Conservation (phyloP, 164 flowering plant genomes). For the Litsea cubeba region DNA sequence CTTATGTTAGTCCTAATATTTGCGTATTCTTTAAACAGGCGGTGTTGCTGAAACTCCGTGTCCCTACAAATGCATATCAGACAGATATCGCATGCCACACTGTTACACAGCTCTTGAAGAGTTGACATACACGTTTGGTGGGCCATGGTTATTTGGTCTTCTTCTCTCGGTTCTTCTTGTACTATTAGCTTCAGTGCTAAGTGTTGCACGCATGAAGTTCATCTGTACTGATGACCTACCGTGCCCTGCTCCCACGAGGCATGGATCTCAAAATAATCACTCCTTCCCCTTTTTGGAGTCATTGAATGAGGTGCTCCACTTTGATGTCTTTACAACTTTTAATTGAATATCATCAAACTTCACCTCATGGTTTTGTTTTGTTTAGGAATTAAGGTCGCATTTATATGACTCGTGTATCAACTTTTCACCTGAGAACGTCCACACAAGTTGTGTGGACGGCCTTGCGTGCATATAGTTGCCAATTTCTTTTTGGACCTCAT, state of each 20-base stretch:
- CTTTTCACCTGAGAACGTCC: no score
- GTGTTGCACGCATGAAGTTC: conserved; percentile 89
- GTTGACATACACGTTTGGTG: conserved; percentile 89
- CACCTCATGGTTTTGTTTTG: neutral
- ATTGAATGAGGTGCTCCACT: conserved; percentile 64
- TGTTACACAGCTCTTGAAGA: conserved; percentile 95
- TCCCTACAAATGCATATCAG: conserved; percentile 88
- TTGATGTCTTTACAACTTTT: neutral
- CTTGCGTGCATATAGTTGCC: no score
- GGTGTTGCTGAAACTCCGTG: conserved; percentile 85
- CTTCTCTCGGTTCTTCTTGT: conserved; percentile 71
- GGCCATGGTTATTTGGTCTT: conserved; percentile 92
- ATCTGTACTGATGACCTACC: conserved; percentile 74
- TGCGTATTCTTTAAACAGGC: conserved; percentile 42
- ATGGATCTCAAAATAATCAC: conserved; percentile 71
- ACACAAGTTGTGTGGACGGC: no score
- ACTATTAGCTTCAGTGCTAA: conserved; percentile 79
- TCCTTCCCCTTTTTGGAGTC: conserved; percentile 95
- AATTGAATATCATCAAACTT: neutral
- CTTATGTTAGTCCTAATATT: no score
- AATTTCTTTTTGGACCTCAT: no score
- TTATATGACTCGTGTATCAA: no score
- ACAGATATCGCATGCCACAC: conserved; percentile 86
- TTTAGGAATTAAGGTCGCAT: neutral
- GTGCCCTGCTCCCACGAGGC: conserved; percentile 58